phyloP scores from a whole-genome alignment of 805 yeast species.

The Yamadazyma kitorensis region DNA sequence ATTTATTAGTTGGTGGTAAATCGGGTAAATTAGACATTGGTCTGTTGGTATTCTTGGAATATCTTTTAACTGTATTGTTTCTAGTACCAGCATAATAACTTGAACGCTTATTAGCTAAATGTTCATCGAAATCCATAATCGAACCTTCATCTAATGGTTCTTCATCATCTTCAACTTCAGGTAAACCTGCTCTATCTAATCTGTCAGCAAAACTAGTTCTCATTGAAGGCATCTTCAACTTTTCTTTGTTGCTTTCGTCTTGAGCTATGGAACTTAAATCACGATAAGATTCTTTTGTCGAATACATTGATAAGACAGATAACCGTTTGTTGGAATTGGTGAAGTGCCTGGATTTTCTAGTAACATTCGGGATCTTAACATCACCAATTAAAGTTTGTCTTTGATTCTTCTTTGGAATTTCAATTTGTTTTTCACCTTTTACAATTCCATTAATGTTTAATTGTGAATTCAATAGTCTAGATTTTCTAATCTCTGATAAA shows the following conservation, averaged over 20 bases:
- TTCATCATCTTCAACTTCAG: constrained; percentile 28
- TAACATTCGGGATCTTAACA: constrained; percentile 66
- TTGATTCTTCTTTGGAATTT: constrained; percentile 20
- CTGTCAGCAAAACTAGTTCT: constrained; percentile 45
- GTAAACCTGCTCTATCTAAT: constrained; percentile 33
- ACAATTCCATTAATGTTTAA: constrained; percentile 24
- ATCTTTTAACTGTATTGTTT: constrained; percentile 20
- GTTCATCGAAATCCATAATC: constrained; percentile 40
- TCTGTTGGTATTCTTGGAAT: constrained; percentile 23
- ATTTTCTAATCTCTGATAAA: constrained; percentile 42
- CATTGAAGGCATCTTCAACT: constrained; percentile 19
- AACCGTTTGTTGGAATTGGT: constrained; percentile 63
- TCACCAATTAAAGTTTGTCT: constrained; percentile 49
- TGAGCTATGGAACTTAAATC: constrained; percentile 47
- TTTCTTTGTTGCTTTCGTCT: constrained; percentile 17
- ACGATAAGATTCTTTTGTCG: constrained; percentile 62
- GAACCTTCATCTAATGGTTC: constrained; percentile 36
- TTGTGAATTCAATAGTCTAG: constrained; percentile 43
- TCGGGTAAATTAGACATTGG: constrained; percentile 29
- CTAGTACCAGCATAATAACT: constrained; percentile 33
- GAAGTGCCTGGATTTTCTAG: constrained; percentile 63
- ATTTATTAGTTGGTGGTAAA: constrained; percentile 30
- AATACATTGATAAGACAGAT: constrained; percentile 68
- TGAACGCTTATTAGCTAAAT: constrained; percentile 36
- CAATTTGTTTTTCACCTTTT: constrained; percentile 15